Evolutionary conservation across 768 basidiomycete species (phyloP), one percentile per base, ranked within the genome.

Genomic region (Stropharia rugosoannulata): DNA sequence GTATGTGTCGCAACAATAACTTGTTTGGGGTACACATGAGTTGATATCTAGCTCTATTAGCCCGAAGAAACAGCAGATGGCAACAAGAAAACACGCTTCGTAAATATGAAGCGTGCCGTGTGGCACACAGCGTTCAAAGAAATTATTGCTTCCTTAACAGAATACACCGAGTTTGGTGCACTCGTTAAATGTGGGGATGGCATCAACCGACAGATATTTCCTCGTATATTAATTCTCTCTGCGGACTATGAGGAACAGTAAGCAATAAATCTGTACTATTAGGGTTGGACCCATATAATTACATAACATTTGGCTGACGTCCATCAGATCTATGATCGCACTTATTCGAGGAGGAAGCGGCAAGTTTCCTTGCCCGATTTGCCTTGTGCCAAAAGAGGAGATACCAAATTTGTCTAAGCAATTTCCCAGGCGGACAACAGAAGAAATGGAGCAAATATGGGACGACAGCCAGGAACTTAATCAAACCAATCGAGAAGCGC

Each of bases 291-390:
- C 3, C 18, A 46, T 18, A 16, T 46, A 5, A 25, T 22, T 46
- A 15, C 15, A 46, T 25, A 46, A 22, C 12, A 8, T 19, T 18
- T 16, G 1, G 25, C 36, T 48, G 13, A 8, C 32, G 8, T 35
- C 19, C 19, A 48, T 10, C n/a, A 48, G 47, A 16, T 4, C 27
- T 13, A 48, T 51, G 38, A 29, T 54, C 13, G 51, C 7, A 42
- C 68, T 32, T 0, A 71, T 68, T 3, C 54, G 60, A 16, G 75
- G 76, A 0, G 12, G 57, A 0, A 47, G 54, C 4, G 62, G 62
- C 15, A 56, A 62, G 8, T 66, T 55, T 18, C 75, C 73, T 0
- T 77, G 75, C 51, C 68, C 70, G 0, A 51, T 71, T 0, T 78
- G 75, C 50, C 47, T 69, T 0, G 68, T 73, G 1, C 68, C 64